Percentiles rank a stretch among this genome's conserved stretches.
These are phyloP conservation scores for Massariosphaeria phaeospora DNA, from an alignment of 495 filamentous ascomycete genomes.

Conservation along the genomic window DNA sequence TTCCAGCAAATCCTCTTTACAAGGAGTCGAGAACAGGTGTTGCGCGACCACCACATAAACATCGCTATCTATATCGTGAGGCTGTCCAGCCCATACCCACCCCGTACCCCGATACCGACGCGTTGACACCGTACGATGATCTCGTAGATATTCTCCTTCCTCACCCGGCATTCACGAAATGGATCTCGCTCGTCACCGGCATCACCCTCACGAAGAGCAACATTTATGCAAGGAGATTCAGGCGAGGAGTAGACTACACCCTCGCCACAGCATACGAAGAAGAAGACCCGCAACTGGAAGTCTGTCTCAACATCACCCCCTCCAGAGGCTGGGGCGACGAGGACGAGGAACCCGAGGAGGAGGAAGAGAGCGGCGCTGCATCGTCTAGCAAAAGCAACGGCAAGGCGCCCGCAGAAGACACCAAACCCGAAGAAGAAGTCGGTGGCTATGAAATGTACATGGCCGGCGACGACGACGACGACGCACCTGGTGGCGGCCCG, in stretches of 20 bases:
- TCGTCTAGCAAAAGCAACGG: conserved; percentile 5
- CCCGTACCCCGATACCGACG: conserved; percentile 22
- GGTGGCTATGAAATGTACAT: conserved; percentile 92
- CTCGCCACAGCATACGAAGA: conserved; percentile 76
- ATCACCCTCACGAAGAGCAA: conserved; percentile 57
- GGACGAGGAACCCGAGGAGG: conserved; percentile 44
- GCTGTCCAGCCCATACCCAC: conserved; percentile 28
- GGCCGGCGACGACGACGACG: conserved; percentile 74
- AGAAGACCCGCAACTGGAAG: conserved; percentile 76
- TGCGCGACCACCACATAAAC: conserved; percentile 88
- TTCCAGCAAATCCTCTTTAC: conserved; percentile 43
- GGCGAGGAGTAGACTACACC: conserved; percentile 83
- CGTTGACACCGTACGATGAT: conserved; percentile 60
- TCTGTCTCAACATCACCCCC: conserved; percentile 79
- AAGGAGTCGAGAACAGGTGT: conserved; percentile 54
- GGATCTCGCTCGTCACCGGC: conserved; percentile 76
- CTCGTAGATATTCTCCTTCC: conserved; percentile 75
- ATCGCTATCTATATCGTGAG: conserved; percentile 81
- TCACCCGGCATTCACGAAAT: conserved; percentile 80
- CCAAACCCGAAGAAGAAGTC: conserved; percentile 47
- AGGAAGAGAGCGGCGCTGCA: conserved; percentile 6
- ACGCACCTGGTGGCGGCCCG: conserved; percentile 46
- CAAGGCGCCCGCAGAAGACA: conserved; percentile 13
- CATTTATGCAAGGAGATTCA: conserved; percentile 74
- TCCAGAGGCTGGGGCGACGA: conserved; percentile 76